Evolutionary conservation across 768 basidiomycete genomes (phyloP), one percentile per base, ranked within the genome.

Genomic region (Podaxis rugospora): DNA sequence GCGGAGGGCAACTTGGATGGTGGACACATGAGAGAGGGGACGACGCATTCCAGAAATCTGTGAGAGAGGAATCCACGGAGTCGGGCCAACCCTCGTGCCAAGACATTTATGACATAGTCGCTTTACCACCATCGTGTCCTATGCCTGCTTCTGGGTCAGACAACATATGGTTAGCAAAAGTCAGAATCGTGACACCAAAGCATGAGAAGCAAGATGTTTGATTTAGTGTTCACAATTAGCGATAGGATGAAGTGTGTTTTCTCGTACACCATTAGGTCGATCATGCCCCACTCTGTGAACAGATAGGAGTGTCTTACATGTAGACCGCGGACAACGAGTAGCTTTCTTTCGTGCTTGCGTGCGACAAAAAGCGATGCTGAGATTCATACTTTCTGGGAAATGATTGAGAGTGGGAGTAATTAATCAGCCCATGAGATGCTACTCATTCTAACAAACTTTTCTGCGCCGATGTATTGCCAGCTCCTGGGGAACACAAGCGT

Each of bases 271-370:
- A 25, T 39, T 60, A 11, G 63, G 57, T 44, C 58, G 42, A 40
- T 37, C 9, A 46, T 53, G 40, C 32, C 47, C 46, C 52, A 50
- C 32, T 49, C 40, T 35, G 51, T 44, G 32, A 60, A n/a, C 42
- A 36, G 53, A 61, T 61, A 61, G 42, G 51, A 35, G 52, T 36
- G 18, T 35, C 52, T 47, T 25, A 47, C 3, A 35, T 27, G n/a
- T 52, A n/a, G 42, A 55, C 66, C 68, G 65, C 67, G 68, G 64
- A 69, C 62, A 63, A 66, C 68, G 61, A 62, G 68, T 63, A 68
- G 56, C 64, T 66, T 65, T 51, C 42, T 39, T 35, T 55, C 54
- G 27, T 40, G 49, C 37, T 61, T 64, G 37, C 53, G 57, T 62
- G 61, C 62, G 23, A 47, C 62, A 39, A 58, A 61, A 58, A 39